Conservation (phyloP, 371 early-diverging fungal species). For the Mucor indicus region DNA sequence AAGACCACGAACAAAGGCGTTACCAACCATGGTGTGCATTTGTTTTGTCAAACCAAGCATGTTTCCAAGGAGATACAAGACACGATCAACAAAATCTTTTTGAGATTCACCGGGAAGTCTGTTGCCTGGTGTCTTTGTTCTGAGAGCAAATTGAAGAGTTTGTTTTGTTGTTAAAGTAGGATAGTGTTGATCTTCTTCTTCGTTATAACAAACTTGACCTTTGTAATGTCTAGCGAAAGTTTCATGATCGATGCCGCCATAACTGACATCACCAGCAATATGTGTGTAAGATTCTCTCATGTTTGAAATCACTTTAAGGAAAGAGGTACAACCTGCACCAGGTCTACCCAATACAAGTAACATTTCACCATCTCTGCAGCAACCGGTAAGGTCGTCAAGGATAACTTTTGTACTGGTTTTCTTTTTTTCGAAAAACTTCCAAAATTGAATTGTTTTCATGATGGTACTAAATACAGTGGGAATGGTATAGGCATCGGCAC, state of each 20-base stretch:
- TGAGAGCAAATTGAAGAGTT: constrained; percentile 66
- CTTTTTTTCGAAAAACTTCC: constrained; percentile 22
- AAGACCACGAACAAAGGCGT: constrained; percentile 78
- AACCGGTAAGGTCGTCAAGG: constrained; percentile 56
- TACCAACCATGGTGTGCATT: constrained; percentile 79
- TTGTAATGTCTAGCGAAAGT: constrained; percentile 52
- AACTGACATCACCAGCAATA: constrained; percentile 58
- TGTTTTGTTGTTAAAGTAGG: constrained; percentile 67
- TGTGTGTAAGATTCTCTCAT: constrained; percentile 55
- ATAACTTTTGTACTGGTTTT: constrained; percentile 32
- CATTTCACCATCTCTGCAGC: constrained; percentile 69
- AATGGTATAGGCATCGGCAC: constrained; percentile 42
- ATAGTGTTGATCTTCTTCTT: constrained; percentile 73
- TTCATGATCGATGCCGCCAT: constrained; percentile 60
- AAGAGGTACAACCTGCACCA: constrained; percentile 70
- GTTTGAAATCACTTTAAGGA: constrained; percentile 65
- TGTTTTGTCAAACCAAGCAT: constrained; percentile 74
- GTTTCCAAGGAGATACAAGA: constrained; percentile 55
- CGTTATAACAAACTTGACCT: constrained; percentile 65
- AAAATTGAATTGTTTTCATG: constrained; percentile 28
- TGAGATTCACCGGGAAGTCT: constrained; percentile 43
- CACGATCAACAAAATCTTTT: constrained; percentile 40
- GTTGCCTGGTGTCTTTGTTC: constrained; percentile 61
- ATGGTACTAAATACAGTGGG: constrained; percentile 20
- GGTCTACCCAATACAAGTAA: constrained; percentile 71